These are phyloP conservation scores for Lentinus brumalis DNA, from an alignment of 768 basidiomycete species.

Conservation along the genomic window DNA sequence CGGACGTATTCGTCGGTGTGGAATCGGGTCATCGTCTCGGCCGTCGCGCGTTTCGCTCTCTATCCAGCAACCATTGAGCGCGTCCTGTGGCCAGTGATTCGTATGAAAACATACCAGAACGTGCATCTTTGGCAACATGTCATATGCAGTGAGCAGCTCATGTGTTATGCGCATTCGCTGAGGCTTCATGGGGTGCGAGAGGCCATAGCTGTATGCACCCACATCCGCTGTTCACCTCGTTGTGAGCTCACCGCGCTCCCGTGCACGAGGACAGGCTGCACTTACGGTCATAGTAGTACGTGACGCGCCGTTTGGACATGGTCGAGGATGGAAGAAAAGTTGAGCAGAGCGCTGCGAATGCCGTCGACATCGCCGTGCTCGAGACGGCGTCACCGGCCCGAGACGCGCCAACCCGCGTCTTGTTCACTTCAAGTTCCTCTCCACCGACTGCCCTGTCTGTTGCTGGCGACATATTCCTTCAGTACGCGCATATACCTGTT, in stretches of 20 bases:
- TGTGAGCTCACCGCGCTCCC: not conserved
- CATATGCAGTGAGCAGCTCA: conserved; percentile 87
- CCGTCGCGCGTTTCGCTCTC: conserved; percentile 38
- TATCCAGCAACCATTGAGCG: conserved; percentile 4
- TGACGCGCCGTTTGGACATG: conserved; percentile 75
- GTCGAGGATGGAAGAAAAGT: not conserved
- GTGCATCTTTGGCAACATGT: conserved; percentile 91
- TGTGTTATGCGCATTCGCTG: conserved; percentile 94
- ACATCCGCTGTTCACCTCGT: conserved; percentile 59
- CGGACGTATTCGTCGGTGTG: conserved; percentile 99
- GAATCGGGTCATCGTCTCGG: conserved; percentile 74
- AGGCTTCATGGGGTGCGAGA: conserved; percentile 95
- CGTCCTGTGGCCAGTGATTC: not conserved
- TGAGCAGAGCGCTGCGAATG: not conserved
- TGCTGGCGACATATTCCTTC: no score
- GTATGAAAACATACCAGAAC: conserved; percentile 64
- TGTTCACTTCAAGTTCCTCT: no score
- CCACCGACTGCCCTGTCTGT: no score
- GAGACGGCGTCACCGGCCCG: not conserved
- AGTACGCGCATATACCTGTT: no score
- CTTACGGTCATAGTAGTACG: conserved; percentile 81
- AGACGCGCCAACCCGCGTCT: not conserved
- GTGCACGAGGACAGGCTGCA: not conserved
- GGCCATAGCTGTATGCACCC: conserved; percentile 77
- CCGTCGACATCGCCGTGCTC: not conserved